phyloP scores from a whole-genome alignment of 345 rosid species.

The Eucalyptus caleyi region DNA sequence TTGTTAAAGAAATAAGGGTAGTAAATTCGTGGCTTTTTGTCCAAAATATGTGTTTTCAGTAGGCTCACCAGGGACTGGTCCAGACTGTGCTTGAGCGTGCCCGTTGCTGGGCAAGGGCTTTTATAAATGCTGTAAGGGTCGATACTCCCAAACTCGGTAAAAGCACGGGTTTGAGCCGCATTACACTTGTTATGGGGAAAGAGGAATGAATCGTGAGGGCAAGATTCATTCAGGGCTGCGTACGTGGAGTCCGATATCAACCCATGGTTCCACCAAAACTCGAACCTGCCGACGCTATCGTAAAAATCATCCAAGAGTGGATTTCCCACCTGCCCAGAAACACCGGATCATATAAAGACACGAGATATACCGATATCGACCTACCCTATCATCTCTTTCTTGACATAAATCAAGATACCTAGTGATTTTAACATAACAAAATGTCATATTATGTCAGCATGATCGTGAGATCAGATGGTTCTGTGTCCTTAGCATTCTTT shows the following conservation, averaged over 20 bases:
- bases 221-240: conserved; percentile 11
- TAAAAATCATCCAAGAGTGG: conserved; percentile 41
- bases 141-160: conserved; percentile 28
- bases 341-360: background rate
- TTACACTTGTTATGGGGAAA: conserved; percentile 43
- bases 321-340: conserved; percentile 39
- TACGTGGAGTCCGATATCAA: conserved; percentile 42
- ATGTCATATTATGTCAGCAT: background rate
- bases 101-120: conserved; percentile 21
- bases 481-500: background rate
- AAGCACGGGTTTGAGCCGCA: conserved; percentile 28
- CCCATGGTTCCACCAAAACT: conserved; percentile 70
- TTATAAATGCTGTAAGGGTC: conserved; percentile 47
- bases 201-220: conserved; percentile 30
- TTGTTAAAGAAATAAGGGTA: background rate
- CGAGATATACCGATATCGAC: background rate
- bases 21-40: background rate
- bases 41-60: too few relatives aligned
- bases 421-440: background rate
- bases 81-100: background rate
- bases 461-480: background rate
- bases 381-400: background rate
- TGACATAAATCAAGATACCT: background rate
- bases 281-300: conserved; percentile 32
- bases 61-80: conserved; percentile 10